Conservation (phyloP, 768 basidiomycete genomes). For the Crucibulum laeve region DNA sequence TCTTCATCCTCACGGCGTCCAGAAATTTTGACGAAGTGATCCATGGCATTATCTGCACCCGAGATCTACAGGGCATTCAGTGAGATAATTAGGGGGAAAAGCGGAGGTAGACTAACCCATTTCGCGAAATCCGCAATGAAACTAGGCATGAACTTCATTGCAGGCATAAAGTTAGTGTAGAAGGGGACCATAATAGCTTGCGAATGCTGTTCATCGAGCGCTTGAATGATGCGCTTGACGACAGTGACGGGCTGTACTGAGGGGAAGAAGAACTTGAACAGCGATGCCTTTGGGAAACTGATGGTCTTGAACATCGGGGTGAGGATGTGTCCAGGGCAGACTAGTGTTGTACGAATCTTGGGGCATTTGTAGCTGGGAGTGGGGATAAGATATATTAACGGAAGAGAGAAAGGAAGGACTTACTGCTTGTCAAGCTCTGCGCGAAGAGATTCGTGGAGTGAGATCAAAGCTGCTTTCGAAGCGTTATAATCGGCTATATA, state of each 20-base stretch:
- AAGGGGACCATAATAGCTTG: constrained; percentile 69
- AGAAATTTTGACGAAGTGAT: constrained; percentile 60
- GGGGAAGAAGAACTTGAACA: constrained; percentile 75
- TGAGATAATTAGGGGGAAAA: constrained; percentile 2
- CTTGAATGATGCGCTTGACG: constrained; percentile 78
- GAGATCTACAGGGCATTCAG: constrained; percentile 39
- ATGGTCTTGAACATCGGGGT: constrained; percentile 75
- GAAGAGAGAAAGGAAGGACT: constrained; percentile 4
- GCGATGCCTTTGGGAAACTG: constrained; percentile 38
- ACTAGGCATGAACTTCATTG: constrained; percentile 58
- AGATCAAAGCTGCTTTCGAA: constrained; percentile 86
- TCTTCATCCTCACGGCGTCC: constrained; percentile 56
- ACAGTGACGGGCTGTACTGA: constrained; percentile 67
- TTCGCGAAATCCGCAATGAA: constrained; percentile 71
- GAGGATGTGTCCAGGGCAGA: constrained; percentile 75
- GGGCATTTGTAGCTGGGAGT: constrained; percentile 61
- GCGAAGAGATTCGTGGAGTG: constrained; percentile 79
- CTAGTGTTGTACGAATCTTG: constrained; percentile 80
- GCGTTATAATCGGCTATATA: constrained; percentile 80
- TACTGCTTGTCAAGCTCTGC: constrained; percentile 84
- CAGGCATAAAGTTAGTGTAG: constrained; percentile 58
- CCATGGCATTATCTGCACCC: constrained; percentile 69
- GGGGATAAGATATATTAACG: constrained; percentile 4
- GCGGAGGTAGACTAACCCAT: constrained; percentile 46
- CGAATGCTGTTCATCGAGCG: constrained; percentile 78